These are phyloP conservation scores for Prunus yedoensis DNA, from an alignment of 331 rosid species.

Conservation along the genomic window DNA sequence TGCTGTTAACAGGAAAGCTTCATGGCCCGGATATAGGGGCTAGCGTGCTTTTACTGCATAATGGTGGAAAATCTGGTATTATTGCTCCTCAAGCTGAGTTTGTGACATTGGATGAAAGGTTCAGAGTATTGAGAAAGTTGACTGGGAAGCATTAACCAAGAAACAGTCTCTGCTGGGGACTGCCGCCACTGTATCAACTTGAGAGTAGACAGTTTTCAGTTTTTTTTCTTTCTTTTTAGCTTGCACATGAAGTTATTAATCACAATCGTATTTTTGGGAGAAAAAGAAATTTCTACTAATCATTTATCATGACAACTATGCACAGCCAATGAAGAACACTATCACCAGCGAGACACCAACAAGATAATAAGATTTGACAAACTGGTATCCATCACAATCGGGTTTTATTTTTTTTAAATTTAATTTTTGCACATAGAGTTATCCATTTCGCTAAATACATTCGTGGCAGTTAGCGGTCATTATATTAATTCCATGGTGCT, in stretches of 20 bases:
- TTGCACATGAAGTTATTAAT: neutral
- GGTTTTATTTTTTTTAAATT: neutral
- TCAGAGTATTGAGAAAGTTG: constrained; percentile 57
- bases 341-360: too few species aligned
- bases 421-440: neutral
- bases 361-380: too few species aligned
- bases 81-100: constrained; percentile 54
- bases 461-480: too few species aligned
- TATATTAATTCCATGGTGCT: too few species aligned
- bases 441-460: too few species aligned
- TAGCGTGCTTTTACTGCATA: constrained; percentile 59
- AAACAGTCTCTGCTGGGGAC: constrained; percentile 49
- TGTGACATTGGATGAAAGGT: constrained; percentile 58
- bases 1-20: constrained; percentile 86
- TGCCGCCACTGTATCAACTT: constrained; percentile 43
- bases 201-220: constrained; percentile 34
- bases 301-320: neutral
- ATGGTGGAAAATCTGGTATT: constrained; percentile 50
- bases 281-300: neutral
- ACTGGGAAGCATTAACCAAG: constrained; percentile 69
- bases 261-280: neutral
- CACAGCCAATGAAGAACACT: neutral
- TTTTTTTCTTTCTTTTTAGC: neutral
- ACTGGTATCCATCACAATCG: too few species aligned
- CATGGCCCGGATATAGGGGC: constrained; percentile 93